Percentiles rank a stretch among this genome's conserved stretches.
These are phyloP conservation scores for Tricholoma sp. DNA, from an alignment of 768 basidiomycete species.

Conservation along the genomic window DNA sequence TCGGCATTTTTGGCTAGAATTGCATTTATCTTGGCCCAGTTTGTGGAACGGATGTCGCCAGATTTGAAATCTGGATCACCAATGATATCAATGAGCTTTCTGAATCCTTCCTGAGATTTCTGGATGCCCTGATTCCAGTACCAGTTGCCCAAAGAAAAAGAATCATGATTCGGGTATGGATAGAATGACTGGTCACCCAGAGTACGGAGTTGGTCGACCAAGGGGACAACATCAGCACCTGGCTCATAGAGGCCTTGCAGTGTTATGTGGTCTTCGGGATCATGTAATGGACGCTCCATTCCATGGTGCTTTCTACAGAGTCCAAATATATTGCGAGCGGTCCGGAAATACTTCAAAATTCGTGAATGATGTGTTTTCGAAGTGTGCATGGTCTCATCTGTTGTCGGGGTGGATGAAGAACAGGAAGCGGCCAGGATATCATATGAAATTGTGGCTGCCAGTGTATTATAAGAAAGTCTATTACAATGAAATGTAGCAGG, in stretches of 20 bases:
- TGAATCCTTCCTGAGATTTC: too few relatives aligned
- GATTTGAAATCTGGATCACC: neutral
- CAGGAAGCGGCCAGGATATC: neutral
- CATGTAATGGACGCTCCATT: neutral
- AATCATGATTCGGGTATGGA: conserved; percentile 3
- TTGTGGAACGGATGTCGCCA: neutral
- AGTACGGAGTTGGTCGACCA: neutral
- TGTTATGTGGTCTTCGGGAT: neutral
- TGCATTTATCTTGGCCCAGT: neutral
- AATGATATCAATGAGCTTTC: conserved; percentile 11
- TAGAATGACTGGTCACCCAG: neutral
- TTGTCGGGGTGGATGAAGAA: neutral
- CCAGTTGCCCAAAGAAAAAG: conserved; percentile 13
- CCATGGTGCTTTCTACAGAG: neutral
- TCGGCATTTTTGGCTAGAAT: neutral
- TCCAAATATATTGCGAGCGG: neutral
- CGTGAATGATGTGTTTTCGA: neutral
- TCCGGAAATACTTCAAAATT: neutral
- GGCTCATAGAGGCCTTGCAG: neutral
- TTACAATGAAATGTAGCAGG: neutral
- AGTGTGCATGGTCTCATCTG: neutral
- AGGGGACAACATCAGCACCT: neutral
- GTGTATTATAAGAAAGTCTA: neutral
- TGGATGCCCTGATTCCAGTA: conserved; percentile 14
- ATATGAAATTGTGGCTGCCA: neutral